phyloP scores from a whole-genome alignment of 2,329 filamentous ascomycete species.

The Chaetomiaceae sp. region DNA sequence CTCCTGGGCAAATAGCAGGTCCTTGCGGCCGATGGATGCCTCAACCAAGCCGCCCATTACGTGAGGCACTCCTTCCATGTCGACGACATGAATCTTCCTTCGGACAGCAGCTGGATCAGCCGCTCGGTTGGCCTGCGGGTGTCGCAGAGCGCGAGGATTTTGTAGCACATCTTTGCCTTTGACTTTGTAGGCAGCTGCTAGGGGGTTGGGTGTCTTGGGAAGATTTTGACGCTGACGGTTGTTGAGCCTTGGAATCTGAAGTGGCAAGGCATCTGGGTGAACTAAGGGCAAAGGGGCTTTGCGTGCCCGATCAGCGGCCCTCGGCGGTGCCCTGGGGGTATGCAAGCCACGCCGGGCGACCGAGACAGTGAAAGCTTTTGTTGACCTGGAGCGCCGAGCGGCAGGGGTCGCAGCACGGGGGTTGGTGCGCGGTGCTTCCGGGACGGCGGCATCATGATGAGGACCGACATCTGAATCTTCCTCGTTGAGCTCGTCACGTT shows the following conservation, averaged over 20 bases:
- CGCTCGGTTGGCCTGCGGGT: background rate
- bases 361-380: background rate
- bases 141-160: background rate
- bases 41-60: constrained; percentile 8
- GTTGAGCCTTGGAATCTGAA: background rate
- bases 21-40: background rate
- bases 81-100: background rate
- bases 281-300: background rate
- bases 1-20: constrained; percentile 4
- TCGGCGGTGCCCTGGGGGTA: background rate
- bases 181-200: too few relatives aligned
- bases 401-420: background rate
- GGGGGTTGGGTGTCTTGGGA: background rate
- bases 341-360: background rate
- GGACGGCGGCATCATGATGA: background rate
- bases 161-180: background rate
- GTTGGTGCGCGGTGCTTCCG: background rate
- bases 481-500: too few relatives aligned
- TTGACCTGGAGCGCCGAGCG: background rate
- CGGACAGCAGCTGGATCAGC: background rate
- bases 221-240: background rate
- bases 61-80: constrained; percentile 6
- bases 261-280: background rate
- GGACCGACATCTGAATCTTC: too few relatives aligned
- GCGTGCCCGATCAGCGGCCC: background rate